Conservation (phyloP, 1,284 basidiomycete genomes). For the Tilletia caries region DNA sequence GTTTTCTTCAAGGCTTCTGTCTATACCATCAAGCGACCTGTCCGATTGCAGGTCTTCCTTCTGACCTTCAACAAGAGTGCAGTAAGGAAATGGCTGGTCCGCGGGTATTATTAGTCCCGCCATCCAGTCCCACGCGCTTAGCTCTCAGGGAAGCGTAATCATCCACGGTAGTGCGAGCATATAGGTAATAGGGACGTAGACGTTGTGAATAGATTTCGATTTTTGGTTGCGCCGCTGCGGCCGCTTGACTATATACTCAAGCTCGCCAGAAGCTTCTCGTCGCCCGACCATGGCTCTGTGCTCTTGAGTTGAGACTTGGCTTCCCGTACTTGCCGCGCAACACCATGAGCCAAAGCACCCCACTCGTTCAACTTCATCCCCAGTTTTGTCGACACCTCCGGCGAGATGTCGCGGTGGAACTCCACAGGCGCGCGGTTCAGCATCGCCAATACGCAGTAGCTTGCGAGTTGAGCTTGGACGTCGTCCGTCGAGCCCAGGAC, state of each 20-base stretch:
- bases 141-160: too few relatives aligned
- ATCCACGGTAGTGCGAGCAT: too few relatives aligned
- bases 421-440: neutral
- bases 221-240: too few relatives aligned
- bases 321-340: neutral
- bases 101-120: too few relatives aligned
- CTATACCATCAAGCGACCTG: too few relatives aligned
- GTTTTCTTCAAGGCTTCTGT: too few relatives aligned
- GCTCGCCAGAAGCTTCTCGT: neutral
- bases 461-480: neutral
- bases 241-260: neutral
- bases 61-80: too few relatives aligned
- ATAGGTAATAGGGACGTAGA: too few relatives aligned
- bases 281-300: neutral
- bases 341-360: neutral
- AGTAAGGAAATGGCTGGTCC: too few relatives aligned
- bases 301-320: neutral
- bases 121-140: too few relatives aligned
- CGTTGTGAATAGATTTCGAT: too few relatives aligned
- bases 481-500: neutral
- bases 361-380: neutral
- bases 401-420: neutral
- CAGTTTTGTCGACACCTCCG: neutral
- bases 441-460: conserved; percentile 1
- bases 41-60: too few relatives aligned